phyloP scores from a whole-genome alignment of 179 eudicot genomes.

The Beta corolliflora region DNA sequence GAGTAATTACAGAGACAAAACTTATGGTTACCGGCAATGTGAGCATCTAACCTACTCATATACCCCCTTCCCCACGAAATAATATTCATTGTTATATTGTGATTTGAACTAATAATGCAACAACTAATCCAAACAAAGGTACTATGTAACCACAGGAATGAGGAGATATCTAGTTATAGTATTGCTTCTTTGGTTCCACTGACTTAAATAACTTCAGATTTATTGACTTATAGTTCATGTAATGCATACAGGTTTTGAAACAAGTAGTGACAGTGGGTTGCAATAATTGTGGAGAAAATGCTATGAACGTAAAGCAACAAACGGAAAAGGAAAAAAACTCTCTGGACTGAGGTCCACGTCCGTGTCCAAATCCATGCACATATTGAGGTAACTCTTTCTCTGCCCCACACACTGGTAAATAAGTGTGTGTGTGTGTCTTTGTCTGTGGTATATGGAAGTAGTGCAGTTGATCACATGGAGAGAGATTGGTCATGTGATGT shows the following conservation, averaged over 20 bases:
- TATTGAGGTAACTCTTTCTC: conserved; percentile 22
- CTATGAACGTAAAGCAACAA: conserved; percentile 36
- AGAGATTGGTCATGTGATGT: conserved; percentile 41
- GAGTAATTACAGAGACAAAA: too few species aligned
- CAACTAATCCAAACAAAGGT: neutral
- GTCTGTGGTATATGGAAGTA: conserved; percentile 43
- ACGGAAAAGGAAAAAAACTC: conserved; percentile 32
- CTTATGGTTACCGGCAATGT: neutral
- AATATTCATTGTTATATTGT: neutral
- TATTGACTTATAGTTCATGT: conserved; percentile 22
- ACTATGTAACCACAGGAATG: neutral
- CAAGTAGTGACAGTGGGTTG: conserved; percentile 19
- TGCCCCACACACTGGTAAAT: conserved; percentile 13
- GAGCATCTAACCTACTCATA: too few species aligned
- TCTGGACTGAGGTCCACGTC: conserved; percentile 28
- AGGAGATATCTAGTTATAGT: conserved; percentile 12
- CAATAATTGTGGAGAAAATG: conserved; percentile 32
- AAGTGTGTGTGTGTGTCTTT: conserved; percentile 28
- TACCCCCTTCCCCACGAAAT: neutral
- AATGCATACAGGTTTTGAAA: conserved; percentile 22
- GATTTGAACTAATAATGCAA: neutral
- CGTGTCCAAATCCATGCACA: conserved; percentile 38
- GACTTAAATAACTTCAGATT: conserved; percentile 6
- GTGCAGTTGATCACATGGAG: conserved; percentile 41
- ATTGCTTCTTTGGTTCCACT: conserved; percentile 9